These are phyloP conservation scores for Rhizopogon vesiculosus DNA, from an alignment of 768 basidiomycete genomes.

Conservation along the genomic window DNA sequence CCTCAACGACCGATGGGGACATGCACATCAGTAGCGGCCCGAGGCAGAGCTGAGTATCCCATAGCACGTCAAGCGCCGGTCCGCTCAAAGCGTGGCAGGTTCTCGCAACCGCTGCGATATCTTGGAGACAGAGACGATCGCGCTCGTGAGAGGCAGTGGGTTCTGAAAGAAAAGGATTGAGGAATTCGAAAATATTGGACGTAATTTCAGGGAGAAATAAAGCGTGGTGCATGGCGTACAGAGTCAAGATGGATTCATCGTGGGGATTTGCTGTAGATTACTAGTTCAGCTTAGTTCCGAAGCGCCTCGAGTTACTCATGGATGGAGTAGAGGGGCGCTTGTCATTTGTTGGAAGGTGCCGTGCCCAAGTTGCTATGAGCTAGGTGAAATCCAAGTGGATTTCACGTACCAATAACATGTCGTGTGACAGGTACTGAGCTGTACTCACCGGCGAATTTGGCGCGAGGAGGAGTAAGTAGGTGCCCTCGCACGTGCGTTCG, in stretches of 20 bases:
- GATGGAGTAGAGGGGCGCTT: no score
- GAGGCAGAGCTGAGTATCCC: slow-evolving; percentile 2
- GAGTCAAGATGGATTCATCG: no score
- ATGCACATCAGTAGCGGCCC: slow-evolving; percentile 1
- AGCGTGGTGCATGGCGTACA: background rate
- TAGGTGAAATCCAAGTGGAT: no score
- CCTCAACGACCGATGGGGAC: background rate
- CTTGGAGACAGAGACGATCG: background rate
- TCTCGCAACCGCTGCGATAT: slow-evolving; percentile 1
- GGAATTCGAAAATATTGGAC: background rate
- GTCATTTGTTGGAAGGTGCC: no score
- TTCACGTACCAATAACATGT: no score
- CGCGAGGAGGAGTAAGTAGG: background rate
- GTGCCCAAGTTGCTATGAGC: no score
- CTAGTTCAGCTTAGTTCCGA: no score
- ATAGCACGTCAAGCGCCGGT: slow-evolving; percentile 1
- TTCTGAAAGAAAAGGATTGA: background rate
- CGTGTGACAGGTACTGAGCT: no score
- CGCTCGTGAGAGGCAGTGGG: background rate
- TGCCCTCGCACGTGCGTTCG: background rate
- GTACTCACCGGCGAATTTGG: no score
- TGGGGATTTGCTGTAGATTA: no score
- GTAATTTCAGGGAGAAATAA: background rate
- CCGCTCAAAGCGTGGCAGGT: slow-evolving; percentile 4
- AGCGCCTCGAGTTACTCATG: no score